These are phyloP conservation scores for Calycina marina DNA, from an alignment of 2,329 filamentous ascomycete genomes.

Conservation along the genomic window DNA sequence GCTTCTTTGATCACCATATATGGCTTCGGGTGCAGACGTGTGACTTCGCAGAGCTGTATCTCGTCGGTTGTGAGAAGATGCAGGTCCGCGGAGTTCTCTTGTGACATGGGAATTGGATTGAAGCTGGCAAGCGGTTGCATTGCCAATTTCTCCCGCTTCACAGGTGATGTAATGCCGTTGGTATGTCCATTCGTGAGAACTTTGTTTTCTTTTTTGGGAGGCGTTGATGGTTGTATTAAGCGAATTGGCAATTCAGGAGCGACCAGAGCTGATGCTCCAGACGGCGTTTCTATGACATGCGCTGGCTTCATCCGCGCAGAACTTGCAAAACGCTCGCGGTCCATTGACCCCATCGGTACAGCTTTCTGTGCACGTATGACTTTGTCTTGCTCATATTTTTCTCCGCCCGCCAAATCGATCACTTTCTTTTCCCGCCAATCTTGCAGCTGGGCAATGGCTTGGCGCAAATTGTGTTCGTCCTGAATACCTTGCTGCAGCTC, in stretches of 20 bases:
- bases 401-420: conserved; percentile 68
- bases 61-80: conserved; percentile 80
- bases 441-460: conserved; percentile 80
- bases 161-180: conserved; percentile 23
- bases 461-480: conserved; percentile 79
- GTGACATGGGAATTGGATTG: conserved; percentile 29
- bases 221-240: conserved; percentile 11
- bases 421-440: conserved; percentile 85
- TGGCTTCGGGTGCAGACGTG: conserved; percentile 82
- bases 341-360: conserved; percentile 65
- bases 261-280: conserved; percentile 62
- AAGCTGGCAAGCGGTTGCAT: conserved; percentile 31
- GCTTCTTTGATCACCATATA: conserved; percentile 92
- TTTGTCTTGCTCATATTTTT: conserved; percentile 90
- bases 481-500: conserved; percentile 71
- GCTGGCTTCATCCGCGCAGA: conserved; percentile 52
- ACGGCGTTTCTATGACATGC: conserved; percentile 51
- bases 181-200: conserved; percentile 36
- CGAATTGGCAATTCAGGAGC: conserved; percentile 63
- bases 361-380: conserved; percentile 54
- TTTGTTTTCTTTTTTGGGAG: conserved; percentile 31
- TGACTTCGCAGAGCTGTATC: conserved; percentile 67
- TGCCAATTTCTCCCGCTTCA: conserved; percentile 34
- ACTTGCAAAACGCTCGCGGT: conserved; percentile 62
- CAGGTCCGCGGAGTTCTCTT: conserved; percentile 55